Conservation (phyloP, 257 asterid species). For the Gentiana dahurica region DNA sequence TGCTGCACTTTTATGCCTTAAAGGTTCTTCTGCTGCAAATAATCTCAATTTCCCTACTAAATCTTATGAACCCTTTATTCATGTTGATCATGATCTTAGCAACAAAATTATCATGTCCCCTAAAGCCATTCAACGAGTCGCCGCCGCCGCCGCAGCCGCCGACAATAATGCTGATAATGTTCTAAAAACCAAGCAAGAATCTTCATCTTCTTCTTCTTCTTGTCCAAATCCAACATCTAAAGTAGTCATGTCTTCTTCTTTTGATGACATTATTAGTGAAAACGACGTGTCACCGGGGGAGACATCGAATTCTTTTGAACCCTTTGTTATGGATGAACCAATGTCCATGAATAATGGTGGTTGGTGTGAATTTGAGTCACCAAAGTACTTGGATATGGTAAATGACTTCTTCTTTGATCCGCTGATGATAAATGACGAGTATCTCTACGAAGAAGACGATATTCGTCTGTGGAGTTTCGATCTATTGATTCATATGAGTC, state of each 20-base stretch:
- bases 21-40: constrained; percentile 41
- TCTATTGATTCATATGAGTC: too few relatives aligned
- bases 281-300: constrained; percentile 7
- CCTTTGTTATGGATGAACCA: not conserved
- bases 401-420: constrained; percentile 57
- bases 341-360: constrained; percentile 10
- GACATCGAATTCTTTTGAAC: not conserved
- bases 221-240: not conserved
- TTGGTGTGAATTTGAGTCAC: constrained; percentile 72
- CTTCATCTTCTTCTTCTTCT: constrained; percentile 8
- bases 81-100: not conserved
- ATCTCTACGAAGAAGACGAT: constrained; percentile 41
- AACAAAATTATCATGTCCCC: constrained; percentile 35
- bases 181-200: not conserved
- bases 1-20: constrained; percentile 77
- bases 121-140: constrained; percentile 63
- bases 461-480: constrained; percentile 73
- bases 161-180: constrained; percentile 5
- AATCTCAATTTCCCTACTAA: constrained; percentile 61
- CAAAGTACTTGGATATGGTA: constrained; percentile 56
- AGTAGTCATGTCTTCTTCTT: not conserved
- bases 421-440: constrained; percentile 18
- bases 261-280: constrained; percentile 12
- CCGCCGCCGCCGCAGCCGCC: constrained; percentile 41
- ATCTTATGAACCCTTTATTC: not conserved